Base-by-base conservation (phyloP, 306 rosid species). In the Prunus armeniaca region DNA sequence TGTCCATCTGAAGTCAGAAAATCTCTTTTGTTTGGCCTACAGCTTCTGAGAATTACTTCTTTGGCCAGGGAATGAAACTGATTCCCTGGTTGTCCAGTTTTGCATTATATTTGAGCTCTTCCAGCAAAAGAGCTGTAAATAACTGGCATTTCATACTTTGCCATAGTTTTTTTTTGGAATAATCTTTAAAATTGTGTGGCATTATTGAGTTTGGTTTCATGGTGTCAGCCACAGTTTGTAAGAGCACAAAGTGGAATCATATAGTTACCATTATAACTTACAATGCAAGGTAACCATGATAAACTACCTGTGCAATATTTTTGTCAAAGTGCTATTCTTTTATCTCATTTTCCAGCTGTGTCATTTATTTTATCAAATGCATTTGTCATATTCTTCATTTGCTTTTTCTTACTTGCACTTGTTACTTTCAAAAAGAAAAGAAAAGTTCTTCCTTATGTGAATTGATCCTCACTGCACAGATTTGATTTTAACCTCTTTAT, bases 401-500 rank as follows among this genome's bases (percentile, higher is more conserved):
- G 20, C 41, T 18, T 25, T 28, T 50, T 49, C 11, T 69, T 18
- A 3, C 11, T 22, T 45, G 41, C 10, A 69, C 25, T 50, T 15
- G 15, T 47, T 68, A 47, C 24, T 47, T 68, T 28, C 45, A 50
- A 11, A 66, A 66, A n/a, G 52, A 12, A 41, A 38, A 12, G 14
- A 2, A 20, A 18, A 52, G 43, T 20, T 45, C 27, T 43, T 69
- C 17, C 41, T 52, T 38, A 22, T 78, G 18, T 24, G 60, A 15
- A 41, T 45, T 56, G 64, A 55, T 32, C 62, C 38, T 72, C 52
- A 66, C 55, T n/a, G 57, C 12, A 18, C 58, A 47, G 38, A 45
- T 27, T 63, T 63, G 45, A 32, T 41, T 81, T 70, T 14, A 28
- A 67, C 32, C 80, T 72, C 77, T 81, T 49, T 83, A 46, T 65